Evolutionary conservation across 2,329 filamentous ascomycete genomes (phyloP), one percentile per base, ranked within the genome.

Genomic region (Talaromyces atroroseus): DNA sequence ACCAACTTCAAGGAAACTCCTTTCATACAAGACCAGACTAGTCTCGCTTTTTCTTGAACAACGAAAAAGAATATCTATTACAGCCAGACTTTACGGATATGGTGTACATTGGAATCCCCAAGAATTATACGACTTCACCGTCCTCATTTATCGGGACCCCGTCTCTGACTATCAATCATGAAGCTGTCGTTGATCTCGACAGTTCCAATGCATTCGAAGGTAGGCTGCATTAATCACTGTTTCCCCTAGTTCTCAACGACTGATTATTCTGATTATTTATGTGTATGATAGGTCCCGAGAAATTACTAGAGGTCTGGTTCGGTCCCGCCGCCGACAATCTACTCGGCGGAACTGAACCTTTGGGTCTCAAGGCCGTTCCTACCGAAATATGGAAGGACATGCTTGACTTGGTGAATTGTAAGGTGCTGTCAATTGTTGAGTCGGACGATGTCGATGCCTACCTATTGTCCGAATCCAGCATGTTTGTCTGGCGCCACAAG

Each of bases 401-500:
- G 94, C 83, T 99, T 58, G 94, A 99, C 71, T 82, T 96, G 69
- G 94, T 99, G 76, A 95, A 96, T 73, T 99, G 94, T 85, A 94
- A 99, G 78, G 91, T 99, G 55, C 81, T 99, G 56, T 99, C 94
- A 3, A 88, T 96, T 60, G 84, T 99, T 61, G 87, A 92, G 70
- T 96, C 92, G 23, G 91, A 96, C 61, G 87, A 92, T 69, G 88
- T 97, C 65, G 94, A 99, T 70, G 92, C 94, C 62, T 99, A 99
- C 71, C 84, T 99, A 6, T 82, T 99, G 56, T 99, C 94, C 61
- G 94, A 99, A 77, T 97, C 94, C 42, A 97, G 94, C 88, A 96
- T 99, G 92, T 99, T 99, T 71, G 90, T 99, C 65, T 99, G 96
- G 74, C 91, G 92, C n/a, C 94, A 99, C 83, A 99, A 99, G 81